Evolutionary conservation across 2,329 filamentous ascomycete genomes (phyloP).

Genomic region (Sporothrix brasiliensis): DNA sequence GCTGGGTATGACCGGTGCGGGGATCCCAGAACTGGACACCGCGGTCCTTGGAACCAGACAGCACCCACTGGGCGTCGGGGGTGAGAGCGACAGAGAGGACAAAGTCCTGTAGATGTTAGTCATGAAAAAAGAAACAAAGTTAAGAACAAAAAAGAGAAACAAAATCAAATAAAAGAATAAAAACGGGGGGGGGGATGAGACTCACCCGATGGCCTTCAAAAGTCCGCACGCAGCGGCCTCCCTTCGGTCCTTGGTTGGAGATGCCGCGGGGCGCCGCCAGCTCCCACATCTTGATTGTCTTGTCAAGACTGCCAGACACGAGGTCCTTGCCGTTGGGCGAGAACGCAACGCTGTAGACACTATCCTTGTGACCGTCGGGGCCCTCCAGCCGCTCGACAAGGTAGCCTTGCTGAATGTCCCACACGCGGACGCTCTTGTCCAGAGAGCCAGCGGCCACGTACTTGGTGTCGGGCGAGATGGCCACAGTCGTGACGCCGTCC

Average conservation of each 20-base stretch:
- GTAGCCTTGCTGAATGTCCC: constrained; percentile 85
- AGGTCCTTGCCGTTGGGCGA: constrained; percentile 90
- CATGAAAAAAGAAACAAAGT: not conserved
- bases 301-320: constrained; percentile 92
- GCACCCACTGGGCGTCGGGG: constrained; percentile 91
- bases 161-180: not conserved
- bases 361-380: constrained; percentile 92
- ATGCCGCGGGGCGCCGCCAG: constrained; percentile 72
- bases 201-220: constrained; percentile 93
- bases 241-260: constrained; percentile 70
- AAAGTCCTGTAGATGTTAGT: constrained; percentile 68
- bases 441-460: constrained; percentile 93
- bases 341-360: constrained; percentile 95
- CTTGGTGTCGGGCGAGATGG: constrained; percentile 92
- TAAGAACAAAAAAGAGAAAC: not conserved
- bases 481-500: constrained; percentile 95
- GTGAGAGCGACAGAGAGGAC: constrained; percentile 94
- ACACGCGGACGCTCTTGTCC: constrained; percentile 96
- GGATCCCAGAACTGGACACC: constrained; percentile 99
- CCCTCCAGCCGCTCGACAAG: constrained; percentile 91
- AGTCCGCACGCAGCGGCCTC: constrained; percentile 91
- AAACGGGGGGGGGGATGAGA: not conserved
- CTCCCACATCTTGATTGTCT: constrained; percentile 99
- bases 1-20: constrained; percentile 85
- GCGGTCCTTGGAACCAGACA: constrained; percentile 95